Conservation (phyloP, 148 eudicot genomes). For the Chenopodium suecicum region DNA sequence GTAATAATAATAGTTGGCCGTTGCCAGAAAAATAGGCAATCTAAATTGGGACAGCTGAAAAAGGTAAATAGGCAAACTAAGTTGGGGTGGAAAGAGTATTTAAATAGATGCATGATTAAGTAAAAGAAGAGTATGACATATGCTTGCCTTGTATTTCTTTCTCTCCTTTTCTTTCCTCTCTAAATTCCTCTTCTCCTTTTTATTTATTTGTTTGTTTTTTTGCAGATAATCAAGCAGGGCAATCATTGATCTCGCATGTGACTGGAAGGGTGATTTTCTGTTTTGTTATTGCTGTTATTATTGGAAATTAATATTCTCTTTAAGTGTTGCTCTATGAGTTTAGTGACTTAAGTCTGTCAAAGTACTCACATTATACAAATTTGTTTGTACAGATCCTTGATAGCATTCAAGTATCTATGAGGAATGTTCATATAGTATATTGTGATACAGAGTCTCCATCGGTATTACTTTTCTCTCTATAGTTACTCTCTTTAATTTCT, state of each 20-base stretch:
- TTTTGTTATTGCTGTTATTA: conserved; percentile 1
- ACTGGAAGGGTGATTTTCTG: conserved; percentile 72
- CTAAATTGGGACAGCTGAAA: too few species aligned
- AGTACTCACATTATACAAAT: conserved; percentile 15
- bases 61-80: too few species aligned
- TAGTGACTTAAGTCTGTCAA: neutral
- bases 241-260: conserved; percentile 77
- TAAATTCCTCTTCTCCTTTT: conserved; percentile 11
- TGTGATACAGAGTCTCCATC: conserved; percentile 45
- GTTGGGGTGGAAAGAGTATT: too few species aligned
- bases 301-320: conserved; percentile 10
- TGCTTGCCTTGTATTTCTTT: neutral
- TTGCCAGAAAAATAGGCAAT: too few species aligned
- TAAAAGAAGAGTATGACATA: neutral
- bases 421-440: conserved; percentile 77
- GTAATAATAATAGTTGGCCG: too few species aligned
- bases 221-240: conserved; percentile 86
- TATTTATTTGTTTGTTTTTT: neutral
- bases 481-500: neutral
- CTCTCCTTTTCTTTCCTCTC: neutral
- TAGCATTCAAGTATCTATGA: conserved; percentile 82
- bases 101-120: neutral
- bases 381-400: conserved; percentile 69
- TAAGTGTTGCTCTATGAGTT: neutral
- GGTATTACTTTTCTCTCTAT: conserved; percentile 42